These are phyloP conservation scores for Brassica hybrid DNA, from an alignment of 441 rosid genomes.

Conservation along the genomic window DNA sequence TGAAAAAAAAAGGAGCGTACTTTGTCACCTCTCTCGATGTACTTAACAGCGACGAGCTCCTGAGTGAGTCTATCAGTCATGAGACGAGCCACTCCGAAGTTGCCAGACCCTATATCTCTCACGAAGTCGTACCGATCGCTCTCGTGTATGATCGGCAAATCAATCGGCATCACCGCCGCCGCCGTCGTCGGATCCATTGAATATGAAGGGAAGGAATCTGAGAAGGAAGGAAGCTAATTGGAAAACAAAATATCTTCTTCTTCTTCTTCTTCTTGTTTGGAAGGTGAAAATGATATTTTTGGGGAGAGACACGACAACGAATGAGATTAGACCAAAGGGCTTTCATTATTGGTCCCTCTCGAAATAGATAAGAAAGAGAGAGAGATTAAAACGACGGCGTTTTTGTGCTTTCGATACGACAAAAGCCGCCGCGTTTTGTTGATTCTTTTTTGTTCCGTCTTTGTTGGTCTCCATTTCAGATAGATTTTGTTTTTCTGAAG, in stretches of 20 bases:
- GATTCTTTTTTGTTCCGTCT: not conserved
- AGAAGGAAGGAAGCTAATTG: not conserved
- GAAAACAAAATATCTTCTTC: not conserved
- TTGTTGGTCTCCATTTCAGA: not conserved
- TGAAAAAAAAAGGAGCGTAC: slow-evolving; percentile 22
- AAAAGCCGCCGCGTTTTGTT: slow-evolving; percentile 5
- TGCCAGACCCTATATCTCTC: slow-evolving; percentile 67
- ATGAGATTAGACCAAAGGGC: not conserved
- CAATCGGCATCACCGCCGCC: slow-evolving; percentile 56
- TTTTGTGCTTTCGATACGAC: not conserved
- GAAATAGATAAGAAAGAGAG: not conserved
- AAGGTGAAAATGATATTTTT: not conserved
- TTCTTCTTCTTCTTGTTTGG: not conserved
- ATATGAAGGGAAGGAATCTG: not conserved
- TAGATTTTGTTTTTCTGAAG: not conserved
- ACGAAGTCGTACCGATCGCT: slow-evolving; percentile 75
- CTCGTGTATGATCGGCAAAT: slow-evolving; percentile 68
- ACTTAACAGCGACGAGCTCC: slow-evolving; percentile 78
- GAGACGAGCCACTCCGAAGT: slow-evolving; percentile 71
- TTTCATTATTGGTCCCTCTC: slow-evolving; percentile 2
- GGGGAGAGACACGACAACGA: not conserved
- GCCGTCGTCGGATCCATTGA: slow-evolving; percentile 57
- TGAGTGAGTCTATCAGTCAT: slow-evolving; percentile 61
- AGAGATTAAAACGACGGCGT: not conserved
- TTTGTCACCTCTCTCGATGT: slow-evolving; percentile 79